Evolutionary conservation across 148 eudicot species (phyloP).

Genomic region (Pouteria glomerata): DNA sequence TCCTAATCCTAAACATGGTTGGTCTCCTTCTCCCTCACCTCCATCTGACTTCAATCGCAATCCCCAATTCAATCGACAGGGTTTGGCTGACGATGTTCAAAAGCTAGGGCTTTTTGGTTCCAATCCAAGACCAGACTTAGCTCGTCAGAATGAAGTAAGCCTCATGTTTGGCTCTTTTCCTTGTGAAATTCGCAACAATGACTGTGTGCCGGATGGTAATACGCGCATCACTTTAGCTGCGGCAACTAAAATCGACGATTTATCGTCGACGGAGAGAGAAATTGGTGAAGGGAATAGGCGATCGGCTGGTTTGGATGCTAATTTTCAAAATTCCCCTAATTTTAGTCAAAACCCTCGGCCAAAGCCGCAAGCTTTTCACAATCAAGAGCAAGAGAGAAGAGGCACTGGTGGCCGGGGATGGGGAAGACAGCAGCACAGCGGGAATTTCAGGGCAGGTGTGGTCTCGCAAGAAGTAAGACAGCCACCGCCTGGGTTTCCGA

Average conservation of each 20-base stretch:
- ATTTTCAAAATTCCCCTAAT: slow-evolving; percentile 12
- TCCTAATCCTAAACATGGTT: slow-evolving; percentile 27
- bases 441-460: slow-evolving; percentile 8
- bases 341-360: not conserved
- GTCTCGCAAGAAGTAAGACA: slow-evolving; percentile 28
- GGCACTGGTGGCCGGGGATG: slow-evolving; percentile 3
- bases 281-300: slow-evolving; percentile 10
- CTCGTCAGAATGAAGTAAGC: slow-evolving; percentile 20
- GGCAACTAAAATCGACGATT: not conserved
- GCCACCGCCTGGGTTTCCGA: slow-evolving; percentile 65
- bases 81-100: slow-evolving; percentile 3
- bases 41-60: slow-evolving; percentile 24
- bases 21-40: slow-evolving; percentile 6
- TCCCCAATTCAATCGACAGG: slow-evolving; percentile 14
- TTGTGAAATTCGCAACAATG: slow-evolving; percentile 12
- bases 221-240: not conserved
- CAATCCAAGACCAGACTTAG: slow-evolving; percentile 2
- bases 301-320: slow-evolving; percentile 11
- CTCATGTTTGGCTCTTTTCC: slow-evolving; percentile 40
- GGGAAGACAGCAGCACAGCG: slow-evolving; percentile 10
- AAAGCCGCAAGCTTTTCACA: slow-evolving; percentile 7
- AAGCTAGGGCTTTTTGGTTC: slow-evolving; percentile 22
- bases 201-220: not conserved
- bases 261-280: not conserved
- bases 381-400: slow-evolving; percentile 15